A percentile compares a stretch with the other conserved stretches of the same genome.
Evolutionary conservation across 306 rosid genomes (phyloP).

Genomic region (Echinosophora koreensis): DNA sequence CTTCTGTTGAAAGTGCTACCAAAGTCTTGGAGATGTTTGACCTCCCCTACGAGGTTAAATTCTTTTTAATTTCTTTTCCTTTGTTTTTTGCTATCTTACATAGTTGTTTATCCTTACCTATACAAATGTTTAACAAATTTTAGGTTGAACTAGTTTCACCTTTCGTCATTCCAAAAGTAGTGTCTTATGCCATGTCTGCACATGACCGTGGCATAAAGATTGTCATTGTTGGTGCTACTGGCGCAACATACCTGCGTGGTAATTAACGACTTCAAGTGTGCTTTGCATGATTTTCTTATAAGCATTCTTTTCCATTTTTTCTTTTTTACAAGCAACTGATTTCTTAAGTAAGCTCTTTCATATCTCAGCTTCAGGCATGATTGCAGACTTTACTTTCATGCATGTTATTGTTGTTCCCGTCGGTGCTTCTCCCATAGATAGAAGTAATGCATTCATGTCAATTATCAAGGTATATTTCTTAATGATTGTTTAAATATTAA

Average conservation of each 20-base stretch:
- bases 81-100: not conserved
- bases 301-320: conserved; percentile 64
- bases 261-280: conserved; percentile 39
- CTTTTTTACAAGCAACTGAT: too few relatives aligned
- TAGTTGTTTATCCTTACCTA: conserved; percentile 31
- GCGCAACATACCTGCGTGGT: conserved; percentile 96
- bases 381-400: too few relatives aligned
- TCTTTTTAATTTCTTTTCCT: not conserved
- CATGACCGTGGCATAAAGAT: conserved; percentile 68
- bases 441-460: too few relatives aligned
- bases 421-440: too few relatives aligned
- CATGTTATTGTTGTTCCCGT: too few relatives aligned
- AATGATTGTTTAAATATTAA: too few relatives aligned
- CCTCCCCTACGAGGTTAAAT: conserved; percentile 82
- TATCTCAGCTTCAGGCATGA: too few relatives aligned
- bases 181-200: conserved; percentile 84
- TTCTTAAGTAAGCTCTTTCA: too few relatives aligned
- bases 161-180: conserved; percentile 83
- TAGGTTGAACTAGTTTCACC: conserved; percentile 93
- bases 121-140: conserved; percentile 11
- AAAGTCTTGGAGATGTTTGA: conserved; percentile 71
- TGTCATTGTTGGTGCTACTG: too few relatives aligned
- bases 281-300: not conserved
- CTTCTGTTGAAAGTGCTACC: conserved; percentile 88
- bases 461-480: too few relatives aligned